Evolutionary conservation across 805 yeast species (phyloP), one percentile per base, ranked within the genome.

Genomic region (Ogataea methylovora): DNA sequence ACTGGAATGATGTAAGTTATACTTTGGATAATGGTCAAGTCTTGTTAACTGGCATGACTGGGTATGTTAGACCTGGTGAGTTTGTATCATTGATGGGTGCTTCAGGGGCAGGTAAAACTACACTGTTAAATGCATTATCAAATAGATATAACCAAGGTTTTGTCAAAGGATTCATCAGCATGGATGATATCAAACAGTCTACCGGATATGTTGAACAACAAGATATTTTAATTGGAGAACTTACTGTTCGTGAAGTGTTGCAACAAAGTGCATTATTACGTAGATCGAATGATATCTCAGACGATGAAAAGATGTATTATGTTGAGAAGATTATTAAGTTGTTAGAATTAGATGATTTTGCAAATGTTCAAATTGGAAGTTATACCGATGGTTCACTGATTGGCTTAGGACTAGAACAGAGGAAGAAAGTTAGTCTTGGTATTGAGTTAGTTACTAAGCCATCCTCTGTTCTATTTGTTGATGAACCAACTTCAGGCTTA

Each of bases 191-290:
- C 2, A 24, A 31, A 10, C 61, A 72, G 46, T 50, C 65, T 38
- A 64, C 66, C 22, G 76, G 75, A 27, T 71, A 69, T 40, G 76
- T 71, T 21, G 73, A 71, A 44, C 76, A 70, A 44, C 73, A 70
- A 43, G 76, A 70, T 56, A 51, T 69, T 12, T 72, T 67, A 35
- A 45, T 69, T 33, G 59, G 63, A 14, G 56, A 63, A 36, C 48
- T 65, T 15, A 65, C 75, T n/a, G 74, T 70, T 14, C 47, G 69
- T 31, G 76, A 70, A 42, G 34, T 66, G 65, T 40, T 62, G 71
- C 4, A 68, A 71, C 16, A 41, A 52, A 15, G 32, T 30, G 32
- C 32, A 30, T 22, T 30, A 14, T 48, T 68, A 39, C 52, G 72
- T 43, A 62, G 67, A 37, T 49, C 68, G 4, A 43, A 45, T 4